These are phyloP conservation scores for Candida dendrica DNA, from an alignment of 805 yeast genomes.

Conservation along the genomic window DNA sequence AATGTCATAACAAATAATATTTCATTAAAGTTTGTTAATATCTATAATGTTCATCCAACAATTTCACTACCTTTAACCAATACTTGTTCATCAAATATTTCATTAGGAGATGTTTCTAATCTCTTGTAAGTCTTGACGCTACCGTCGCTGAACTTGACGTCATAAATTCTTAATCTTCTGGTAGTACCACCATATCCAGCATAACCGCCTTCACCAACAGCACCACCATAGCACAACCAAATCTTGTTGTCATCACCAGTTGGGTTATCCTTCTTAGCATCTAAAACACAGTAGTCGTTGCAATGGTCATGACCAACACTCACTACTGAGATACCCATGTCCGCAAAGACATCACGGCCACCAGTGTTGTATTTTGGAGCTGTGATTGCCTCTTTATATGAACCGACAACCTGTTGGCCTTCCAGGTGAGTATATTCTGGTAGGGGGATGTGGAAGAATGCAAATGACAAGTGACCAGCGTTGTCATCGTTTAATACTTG, in stretches of 20 bases:
- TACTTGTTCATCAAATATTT: slow-evolving; percentile 33
- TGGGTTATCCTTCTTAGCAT: slow-evolving; percentile 27
- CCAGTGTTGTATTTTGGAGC: slow-evolving; percentile 71
- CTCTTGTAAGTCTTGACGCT: slow-evolving; percentile 64
- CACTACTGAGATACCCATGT: slow-evolving; percentile 66
- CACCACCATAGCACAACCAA: slow-evolving; percentile 95
- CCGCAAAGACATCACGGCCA: slow-evolving; percentile 48
- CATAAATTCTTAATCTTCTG: slow-evolving; percentile 72
- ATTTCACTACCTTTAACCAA: slow-evolving; percentile 22
- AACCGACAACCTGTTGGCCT: slow-evolving; percentile 47
- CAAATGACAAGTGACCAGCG: slow-evolving; percentile 59
- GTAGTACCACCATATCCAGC: slow-evolving; percentile 86
- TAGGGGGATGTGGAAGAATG: slow-evolving; percentile 90
- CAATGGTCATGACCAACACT: slow-evolving; percentile 95
- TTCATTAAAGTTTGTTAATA: not conserved
- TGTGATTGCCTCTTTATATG: slow-evolving; percentile 62
- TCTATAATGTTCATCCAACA: not conserved
- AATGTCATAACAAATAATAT: not conserved
- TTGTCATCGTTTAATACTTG: slow-evolving; percentile 21
- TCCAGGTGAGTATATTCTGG: slow-evolving; percentile 65
- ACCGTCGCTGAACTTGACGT: slow-evolving; percentile 44
- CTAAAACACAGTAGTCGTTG: slow-evolving; percentile 79
- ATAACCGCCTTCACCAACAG: slow-evolving; percentile 91
- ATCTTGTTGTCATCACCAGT: slow-evolving; percentile 23
- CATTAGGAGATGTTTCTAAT: slow-evolving; percentile 46